Evolutionary conservation across 441 rosid species (phyloP), one percentile per base, ranked within the genome.

Genomic region (Pelargonium myrrhifolium): DNA sequence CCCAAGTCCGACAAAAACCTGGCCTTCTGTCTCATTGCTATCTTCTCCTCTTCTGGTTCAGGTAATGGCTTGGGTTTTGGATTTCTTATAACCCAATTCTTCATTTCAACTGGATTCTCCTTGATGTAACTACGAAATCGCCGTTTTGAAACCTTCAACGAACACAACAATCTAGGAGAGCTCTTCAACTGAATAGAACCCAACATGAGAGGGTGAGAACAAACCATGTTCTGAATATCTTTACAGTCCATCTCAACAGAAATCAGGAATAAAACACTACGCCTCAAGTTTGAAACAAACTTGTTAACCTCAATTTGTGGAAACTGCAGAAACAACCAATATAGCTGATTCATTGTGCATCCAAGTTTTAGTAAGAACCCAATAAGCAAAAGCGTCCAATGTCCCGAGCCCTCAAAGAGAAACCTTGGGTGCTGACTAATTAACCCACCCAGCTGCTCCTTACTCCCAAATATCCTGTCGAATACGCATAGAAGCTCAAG

Each of bases 41-140:
- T 51, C 7, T 51, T 51, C 60, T 68, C 80, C 75, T 79, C 78
- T 31, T 67, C 75, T 0, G 75, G 49, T 9, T 47, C 67, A 6
- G 92, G 82, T 37, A 86, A 37, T 0, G 59, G 84, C 69, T 39
- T 72, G 14, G 84, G 64, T 79, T 22, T 83, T 35, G 73, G 68
- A 3, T 28, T 28, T 61, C 93, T 89, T 47, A 71, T 47, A 24
- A 61, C 82, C 87, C 87, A 84, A 71, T 83, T 89, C 73, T 80
- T 79, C 81, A 93, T 60, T 77, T 75, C 87, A 51, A 82, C 76
- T 0, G 97, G 97, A 39, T 85, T 83, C 26, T 90, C 83, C 79
- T 73, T 82, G 68, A 93, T 78, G 74, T 73, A 61, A 51, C 85
- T 65, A 62, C 93, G 67, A 64, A 93, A 83, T n/a, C 86, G 77